Conservation (phyloP, 164 flowering plant genomes). For the Santalum album region DNA sequence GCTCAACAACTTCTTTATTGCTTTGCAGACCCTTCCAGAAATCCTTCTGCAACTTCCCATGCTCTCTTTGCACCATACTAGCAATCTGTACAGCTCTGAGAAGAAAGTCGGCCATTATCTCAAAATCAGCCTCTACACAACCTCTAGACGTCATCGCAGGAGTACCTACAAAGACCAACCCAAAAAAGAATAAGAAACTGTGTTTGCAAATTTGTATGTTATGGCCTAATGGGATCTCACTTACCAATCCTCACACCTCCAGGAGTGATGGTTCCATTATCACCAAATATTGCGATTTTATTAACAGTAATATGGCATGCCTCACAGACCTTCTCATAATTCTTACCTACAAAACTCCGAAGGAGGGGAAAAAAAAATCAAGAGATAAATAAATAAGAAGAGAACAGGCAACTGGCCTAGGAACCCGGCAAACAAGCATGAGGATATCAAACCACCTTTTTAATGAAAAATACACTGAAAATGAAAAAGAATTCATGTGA, state of each 20-base stretch:
- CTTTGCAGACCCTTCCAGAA: slow-evolving; percentile 21
- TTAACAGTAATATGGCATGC: slow-evolving; percentile 42
- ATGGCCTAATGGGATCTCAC: no score
- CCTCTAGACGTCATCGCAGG: slow-evolving; percentile 37
- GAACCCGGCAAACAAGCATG: no score
- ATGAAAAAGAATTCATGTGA: no score
- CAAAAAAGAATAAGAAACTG: neutral
- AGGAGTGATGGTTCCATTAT: slow-evolving; percentile 34
- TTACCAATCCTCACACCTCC: slow-evolving; percentile 51
- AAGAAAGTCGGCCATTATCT: slow-evolving; percentile 26
- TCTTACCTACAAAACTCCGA: slow-evolving; percentile 22
- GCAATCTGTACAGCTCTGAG: slow-evolving; percentile 25
- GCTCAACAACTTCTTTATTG: slow-evolving; percentile 26
- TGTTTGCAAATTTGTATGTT: no score
- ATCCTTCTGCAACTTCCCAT: slow-evolving; percentile 22
- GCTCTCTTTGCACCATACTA: slow-evolving; percentile 17
- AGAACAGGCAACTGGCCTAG: neutral
- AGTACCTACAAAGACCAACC: slow-evolving; percentile 14
- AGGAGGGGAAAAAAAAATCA: neutral
- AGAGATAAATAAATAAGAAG: neutral
- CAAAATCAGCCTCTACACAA: slow-evolving; percentile 30
- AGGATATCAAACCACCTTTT: no score
- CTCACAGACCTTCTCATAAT: slow-evolving; percentile 45
- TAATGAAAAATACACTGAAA: no score
- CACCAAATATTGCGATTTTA: slow-evolving; percentile 40